Conservation (phyloP, 225 moss, liverwort and hornwort genomes). For the Polytrichum commune region DNA sequence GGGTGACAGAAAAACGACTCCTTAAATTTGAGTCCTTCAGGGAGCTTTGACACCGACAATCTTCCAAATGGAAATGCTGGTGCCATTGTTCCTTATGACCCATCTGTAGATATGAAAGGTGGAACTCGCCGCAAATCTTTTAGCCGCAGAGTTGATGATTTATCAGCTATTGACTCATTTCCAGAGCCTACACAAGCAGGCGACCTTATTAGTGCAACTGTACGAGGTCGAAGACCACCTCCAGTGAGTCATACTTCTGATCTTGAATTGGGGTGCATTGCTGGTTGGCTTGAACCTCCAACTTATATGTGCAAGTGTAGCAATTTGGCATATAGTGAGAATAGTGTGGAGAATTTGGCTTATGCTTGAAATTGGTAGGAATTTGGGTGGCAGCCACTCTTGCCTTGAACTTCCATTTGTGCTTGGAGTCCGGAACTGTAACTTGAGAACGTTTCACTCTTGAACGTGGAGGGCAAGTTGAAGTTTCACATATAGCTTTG, state of each 20-base stretch:
- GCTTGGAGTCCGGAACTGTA: too few relatives aligned
- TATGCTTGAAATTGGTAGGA: too few relatives aligned
- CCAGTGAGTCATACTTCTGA: slow-evolving; percentile 53
- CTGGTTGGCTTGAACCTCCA: neutral
- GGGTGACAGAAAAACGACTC: slow-evolving; percentile 75
- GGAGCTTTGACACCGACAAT: slow-evolving; percentile 79
- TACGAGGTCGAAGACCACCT: slow-evolving; percentile 86
- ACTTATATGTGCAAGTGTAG: too few relatives aligned
- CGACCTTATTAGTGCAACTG: slow-evolving; percentile 89
- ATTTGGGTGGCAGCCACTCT: too few relatives aligned
- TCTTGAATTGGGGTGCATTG: neutral
- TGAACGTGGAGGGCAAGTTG: too few relatives aligned
- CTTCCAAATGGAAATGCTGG: slow-evolving; percentile 73
- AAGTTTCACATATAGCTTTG: too few relatives aligned
- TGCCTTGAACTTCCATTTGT: too few relatives aligned
- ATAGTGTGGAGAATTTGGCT: too few relatives aligned
- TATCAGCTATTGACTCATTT: slow-evolving; percentile 60
- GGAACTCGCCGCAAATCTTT: slow-evolving; percentile 73
- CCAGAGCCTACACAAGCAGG: slow-evolving; percentile 97
- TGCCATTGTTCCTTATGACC: slow-evolving; percentile 66
- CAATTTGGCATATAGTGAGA: too few relatives aligned
- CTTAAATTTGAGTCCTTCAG: slow-evolving; percentile 67
- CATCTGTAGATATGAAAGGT: slow-evolving; percentile 54
- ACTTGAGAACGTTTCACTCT: too few relatives aligned
- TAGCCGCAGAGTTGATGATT: slow-evolving; percentile 78